Evolutionary conservation across 2,329 filamentous ascomycete genomes (phyloP).

Genomic region (Aspergillus transmontanensis): DNA sequence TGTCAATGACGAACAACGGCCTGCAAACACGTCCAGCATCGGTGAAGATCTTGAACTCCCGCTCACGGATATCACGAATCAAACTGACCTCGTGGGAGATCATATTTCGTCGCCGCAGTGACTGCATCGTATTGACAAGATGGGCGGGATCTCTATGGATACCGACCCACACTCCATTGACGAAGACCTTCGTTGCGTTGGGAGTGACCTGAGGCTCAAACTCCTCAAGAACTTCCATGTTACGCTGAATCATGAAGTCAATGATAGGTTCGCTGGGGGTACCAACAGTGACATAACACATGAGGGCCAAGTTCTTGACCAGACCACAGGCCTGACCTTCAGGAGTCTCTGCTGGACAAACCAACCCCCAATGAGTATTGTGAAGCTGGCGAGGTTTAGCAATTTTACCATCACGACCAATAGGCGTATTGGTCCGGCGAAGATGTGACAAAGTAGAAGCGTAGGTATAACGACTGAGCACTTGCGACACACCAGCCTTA

Average conservation of each 20-base stretch:
- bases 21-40: constrained; percentile 94
- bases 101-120: constrained; percentile 76
- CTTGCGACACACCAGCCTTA: constrained; percentile 96
- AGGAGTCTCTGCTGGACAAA: constrained; percentile 95
- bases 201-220: constrained; percentile 85
- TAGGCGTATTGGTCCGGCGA: constrained; percentile 94
- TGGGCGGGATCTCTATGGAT: constrained; percentile 87
- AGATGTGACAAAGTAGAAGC: constrained; percentile 95
- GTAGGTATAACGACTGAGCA: constrained; percentile 96
- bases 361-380: constrained; percentile 97
- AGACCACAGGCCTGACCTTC: constrained; percentile 98
- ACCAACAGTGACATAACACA: constrained; percentile 98
- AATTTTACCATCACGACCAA: constrained; percentile 96
- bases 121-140: constrained; percentile 76
- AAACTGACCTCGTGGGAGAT: constrained; percentile 92
- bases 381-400: constrained; percentile 97
- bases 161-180: constrained; percentile 98
- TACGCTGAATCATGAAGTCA: constrained; percentile 92
- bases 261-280: constrained; percentile 87
- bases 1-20: constrained; percentile 90
- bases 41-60: constrained; percentile 98
- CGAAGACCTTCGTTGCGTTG: constrained; percentile 94
- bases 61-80: constrained; percentile 92
- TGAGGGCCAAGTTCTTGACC: constrained; percentile 95
- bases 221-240: constrained; percentile 96